Percentiles rank a stretch among this genome's conserved stretches.
Conservation (phyloP, 352 stramenopile species). For the Achlya hypogyna region DNA sequence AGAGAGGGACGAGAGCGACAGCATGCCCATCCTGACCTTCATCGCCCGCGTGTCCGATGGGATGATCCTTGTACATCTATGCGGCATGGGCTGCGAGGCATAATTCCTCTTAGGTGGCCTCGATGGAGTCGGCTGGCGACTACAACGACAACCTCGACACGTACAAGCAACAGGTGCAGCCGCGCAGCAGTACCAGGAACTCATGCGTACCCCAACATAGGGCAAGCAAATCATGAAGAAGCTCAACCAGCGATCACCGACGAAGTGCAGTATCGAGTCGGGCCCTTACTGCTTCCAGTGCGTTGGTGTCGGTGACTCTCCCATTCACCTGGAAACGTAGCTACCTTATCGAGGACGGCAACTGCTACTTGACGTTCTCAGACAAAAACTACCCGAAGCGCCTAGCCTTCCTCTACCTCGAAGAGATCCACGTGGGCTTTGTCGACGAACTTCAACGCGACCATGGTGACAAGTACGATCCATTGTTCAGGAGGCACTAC, state of each 20-base stretch:
- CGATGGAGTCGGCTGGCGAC: slow-evolving; percentile 86
- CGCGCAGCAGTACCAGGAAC: background rate
- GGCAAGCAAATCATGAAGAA: slow-evolving; percentile 92
- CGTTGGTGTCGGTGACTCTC: slow-evolving; percentile 24
- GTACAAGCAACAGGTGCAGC: slow-evolving; percentile 74
- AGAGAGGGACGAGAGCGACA: no score
- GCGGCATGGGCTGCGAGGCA: background rate
- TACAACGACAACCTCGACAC: slow-evolving; percentile 77
- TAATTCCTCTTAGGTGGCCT: slow-evolving; percentile 63
- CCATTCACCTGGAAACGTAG: slow-evolving; percentile 27
- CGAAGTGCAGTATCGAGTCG: slow-evolving; percentile 93
- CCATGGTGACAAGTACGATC: slow-evolving; percentile 63
- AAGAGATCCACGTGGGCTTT: slow-evolving; percentile 92
- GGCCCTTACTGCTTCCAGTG: slow-evolving; percentile 88
- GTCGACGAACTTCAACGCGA: slow-evolving; percentile 91
- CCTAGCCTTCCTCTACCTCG: slow-evolving; percentile 95
- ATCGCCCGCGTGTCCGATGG: slow-evolving; percentile 90
- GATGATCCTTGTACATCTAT: slow-evolving; percentile 78
- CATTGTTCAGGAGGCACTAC: background rate
- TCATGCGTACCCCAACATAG: slow-evolving; percentile 23
- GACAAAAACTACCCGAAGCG: slow-evolving; percentile 96
- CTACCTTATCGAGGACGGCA: slow-evolving; percentile 95
- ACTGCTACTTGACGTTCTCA: slow-evolving; percentile 96
- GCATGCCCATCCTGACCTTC: slow-evolving; percentile 95
- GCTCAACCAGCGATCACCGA: slow-evolving; percentile 83